Conservation (phyloP, 2,329 filamentous ascomycete genomes). For the Leptographium flavum region DNA sequence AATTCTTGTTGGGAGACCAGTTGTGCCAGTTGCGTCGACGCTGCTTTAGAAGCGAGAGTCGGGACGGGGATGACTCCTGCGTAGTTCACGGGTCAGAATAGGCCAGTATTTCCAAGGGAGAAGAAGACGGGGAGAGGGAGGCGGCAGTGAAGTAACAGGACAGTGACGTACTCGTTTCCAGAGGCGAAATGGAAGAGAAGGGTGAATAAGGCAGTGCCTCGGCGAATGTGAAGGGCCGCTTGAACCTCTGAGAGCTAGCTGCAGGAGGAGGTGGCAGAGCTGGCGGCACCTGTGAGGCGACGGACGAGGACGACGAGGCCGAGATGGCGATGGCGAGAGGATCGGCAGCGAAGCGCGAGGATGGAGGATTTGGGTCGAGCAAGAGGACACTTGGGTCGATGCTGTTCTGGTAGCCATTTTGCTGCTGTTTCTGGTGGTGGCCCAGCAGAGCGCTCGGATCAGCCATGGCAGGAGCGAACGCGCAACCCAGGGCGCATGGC, state of each 20-base stretch:
- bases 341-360: constrained; percentile 4
- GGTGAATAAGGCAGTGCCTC: constrained; percentile 74
- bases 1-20: constrained; percentile 40
- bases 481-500: constrained; percentile 14
- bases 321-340: constrained; percentile 7
- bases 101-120: neutral
- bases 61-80: constrained; percentile 54
- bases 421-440: constrained; percentile 6
- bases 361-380: constrained; percentile 8
- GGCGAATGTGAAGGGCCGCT: constrained; percentile 46
- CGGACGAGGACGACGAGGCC: constrained; percentile 3
- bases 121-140: constrained; percentile 6
- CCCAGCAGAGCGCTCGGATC: constrained; percentile 10
- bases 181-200: constrained; percentile 65
- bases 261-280: constrained; percentile 1
- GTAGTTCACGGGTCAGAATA: neutral
- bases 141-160: constrained; percentile 4
- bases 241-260: constrained; percentile 12
- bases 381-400: constrained; percentile 12
- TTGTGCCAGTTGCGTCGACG: constrained; percentile 34
- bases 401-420: constrained; percentile 11
- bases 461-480: constrained; percentile 17
- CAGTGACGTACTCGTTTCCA: constrained; percentile 49
- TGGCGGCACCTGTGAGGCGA: neutral
- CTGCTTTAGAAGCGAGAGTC: constrained; percentile 40